These are phyloP conservation scores for Pseudogymnoascus sp. DNA, from an alignment of 2,329 filamentous ascomycete species.

Conservation along the genomic window DNA sequence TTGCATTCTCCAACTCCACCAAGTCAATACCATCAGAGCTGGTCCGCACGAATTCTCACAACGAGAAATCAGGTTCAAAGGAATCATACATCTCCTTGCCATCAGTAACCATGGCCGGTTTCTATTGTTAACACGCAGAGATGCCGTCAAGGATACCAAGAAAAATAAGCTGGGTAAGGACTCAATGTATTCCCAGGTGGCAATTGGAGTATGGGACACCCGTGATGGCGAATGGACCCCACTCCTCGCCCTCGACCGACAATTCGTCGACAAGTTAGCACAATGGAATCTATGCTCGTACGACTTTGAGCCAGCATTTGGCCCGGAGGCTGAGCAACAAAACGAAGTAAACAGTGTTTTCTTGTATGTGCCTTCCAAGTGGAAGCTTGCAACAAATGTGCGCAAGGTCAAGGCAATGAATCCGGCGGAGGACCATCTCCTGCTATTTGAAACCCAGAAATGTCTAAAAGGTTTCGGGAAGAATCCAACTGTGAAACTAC, in stretches of 20 bases:
- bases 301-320: slow-evolving; percentile 4
- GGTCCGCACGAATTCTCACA: no score
- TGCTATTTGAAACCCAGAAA: not conserved
- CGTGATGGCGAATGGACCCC: not conserved
- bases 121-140: not conserved
- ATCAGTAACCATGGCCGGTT: slow-evolving; percentile 8
- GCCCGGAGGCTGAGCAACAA: not conserved
- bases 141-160: not conserved
- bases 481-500: not conserved
- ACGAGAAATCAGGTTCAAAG: not conserved
- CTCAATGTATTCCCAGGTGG: not conserved
- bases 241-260: not conserved
- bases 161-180: not conserved
- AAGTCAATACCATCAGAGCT: not conserved
- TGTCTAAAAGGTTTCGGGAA: not conserved
- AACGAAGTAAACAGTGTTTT: not conserved
- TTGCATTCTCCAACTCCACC: not conserved
- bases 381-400: not conserved
- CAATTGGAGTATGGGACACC: slow-evolving; percentile 6
- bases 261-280: not conserved
- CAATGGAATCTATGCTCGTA: not conserved
- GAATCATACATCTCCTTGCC: slow-evolving; percentile 4
- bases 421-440: not conserved
- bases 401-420: not conserved
- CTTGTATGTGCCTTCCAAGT: not conserved